phyloP scores from a whole-genome alignment of 1,139 yeast genomes.

The Meyerozyma carpophila region DNA sequence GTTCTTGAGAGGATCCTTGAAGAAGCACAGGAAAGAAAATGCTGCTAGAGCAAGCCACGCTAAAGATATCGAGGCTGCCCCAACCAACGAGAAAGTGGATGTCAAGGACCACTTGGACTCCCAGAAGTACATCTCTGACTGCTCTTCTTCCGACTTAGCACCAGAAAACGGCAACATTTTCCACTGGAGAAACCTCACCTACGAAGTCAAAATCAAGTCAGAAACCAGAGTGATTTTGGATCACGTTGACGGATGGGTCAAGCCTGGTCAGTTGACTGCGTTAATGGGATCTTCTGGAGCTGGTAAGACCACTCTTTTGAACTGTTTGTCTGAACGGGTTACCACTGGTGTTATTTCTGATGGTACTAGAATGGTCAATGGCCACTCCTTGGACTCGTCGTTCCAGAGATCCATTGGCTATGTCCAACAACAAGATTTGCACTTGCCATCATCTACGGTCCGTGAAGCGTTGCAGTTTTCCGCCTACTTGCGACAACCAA shows the following conservation, averaged over 20 bases:
- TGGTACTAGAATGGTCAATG: conserved; percentile 73
- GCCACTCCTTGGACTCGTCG: conserved; percentile 59
- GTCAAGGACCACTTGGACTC: conserved; percentile 11
- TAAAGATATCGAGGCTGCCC: conserved; percentile 10
- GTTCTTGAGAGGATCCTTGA: conserved; percentile 40
- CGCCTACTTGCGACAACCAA: conserved; percentile 71
- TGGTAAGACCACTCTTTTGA: conserved; percentile 74
- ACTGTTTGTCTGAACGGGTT: conserved; percentile 72
- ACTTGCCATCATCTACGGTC: conserved; percentile 68
- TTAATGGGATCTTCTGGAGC: conserved; percentile 89
- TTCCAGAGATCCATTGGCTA: conserved; percentile 82
- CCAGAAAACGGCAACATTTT: conserved; percentile 36
- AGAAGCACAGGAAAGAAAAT: conserved; percentile 17
- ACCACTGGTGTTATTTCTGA: conserved; percentile 70
- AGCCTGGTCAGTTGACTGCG: conserved; percentile 53
- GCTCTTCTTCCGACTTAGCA: conserved; percentile 3
- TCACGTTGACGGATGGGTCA: conserved; percentile 79
- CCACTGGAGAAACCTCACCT: conserved; percentile 77
- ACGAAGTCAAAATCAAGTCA: conserved; percentile 61
- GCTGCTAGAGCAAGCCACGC: not conserved
- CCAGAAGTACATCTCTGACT: conserved; percentile 5
- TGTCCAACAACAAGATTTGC: conserved; percentile 80
- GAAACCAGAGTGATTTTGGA: conserved; percentile 61
- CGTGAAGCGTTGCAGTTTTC: conserved; percentile 72
- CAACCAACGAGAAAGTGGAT: conserved; percentile 12